Evolutionary conservation across 352 stramenopile species (phyloP).

Genomic region (Pythium monospermum): DNA sequence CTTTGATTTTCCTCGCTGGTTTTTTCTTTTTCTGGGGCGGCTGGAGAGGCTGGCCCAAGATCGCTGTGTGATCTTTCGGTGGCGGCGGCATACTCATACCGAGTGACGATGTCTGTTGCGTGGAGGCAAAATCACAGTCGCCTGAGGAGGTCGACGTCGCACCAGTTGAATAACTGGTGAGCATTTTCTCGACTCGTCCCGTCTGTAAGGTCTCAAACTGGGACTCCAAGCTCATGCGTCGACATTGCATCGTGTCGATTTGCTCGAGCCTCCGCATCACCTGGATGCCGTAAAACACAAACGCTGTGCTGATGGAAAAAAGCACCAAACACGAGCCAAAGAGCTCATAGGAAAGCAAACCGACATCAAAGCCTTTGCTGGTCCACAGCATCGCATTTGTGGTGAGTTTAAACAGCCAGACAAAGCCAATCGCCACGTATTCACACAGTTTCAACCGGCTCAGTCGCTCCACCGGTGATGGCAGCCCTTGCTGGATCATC

Average conservation of each 20-base stretch:
- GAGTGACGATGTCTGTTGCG: background rate
- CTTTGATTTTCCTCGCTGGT: conserved; percentile 33
- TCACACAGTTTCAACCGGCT: conserved; percentile 26
- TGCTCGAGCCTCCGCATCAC: conserved; percentile 37
- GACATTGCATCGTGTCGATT: conserved; percentile 30
- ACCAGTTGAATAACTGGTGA: conserved; percentile 6
- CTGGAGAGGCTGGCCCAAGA: no score
- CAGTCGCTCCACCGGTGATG: conserved; percentile 21
- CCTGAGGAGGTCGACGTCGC: conserved; percentile 9
- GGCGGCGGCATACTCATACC: background rate
- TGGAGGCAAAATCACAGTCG: conserved; percentile 14
- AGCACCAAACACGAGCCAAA: conserved; percentile 19
- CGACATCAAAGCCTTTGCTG: conserved; percentile 32
- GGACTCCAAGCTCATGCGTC: conserved; percentile 16
- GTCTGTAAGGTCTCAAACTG: conserved; percentile 20
- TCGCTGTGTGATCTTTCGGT: background rate
- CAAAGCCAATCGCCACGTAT: conserved; percentile 22
- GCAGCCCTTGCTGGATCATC: conserved; percentile 45
- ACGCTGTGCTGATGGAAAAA: conserved; percentile 21
- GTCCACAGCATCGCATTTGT: conserved; percentile 26
- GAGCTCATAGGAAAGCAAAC: conserved; percentile 26
- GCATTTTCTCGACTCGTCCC: conserved; percentile 5
- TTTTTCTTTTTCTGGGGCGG: conserved; percentile 26
- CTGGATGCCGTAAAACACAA: conserved; percentile 28
- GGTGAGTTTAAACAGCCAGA: conserved; percentile 36